Base-by-base conservation (phyloP, 371 early-diverging fungal species). In the Blakeslea trispora region DNA sequence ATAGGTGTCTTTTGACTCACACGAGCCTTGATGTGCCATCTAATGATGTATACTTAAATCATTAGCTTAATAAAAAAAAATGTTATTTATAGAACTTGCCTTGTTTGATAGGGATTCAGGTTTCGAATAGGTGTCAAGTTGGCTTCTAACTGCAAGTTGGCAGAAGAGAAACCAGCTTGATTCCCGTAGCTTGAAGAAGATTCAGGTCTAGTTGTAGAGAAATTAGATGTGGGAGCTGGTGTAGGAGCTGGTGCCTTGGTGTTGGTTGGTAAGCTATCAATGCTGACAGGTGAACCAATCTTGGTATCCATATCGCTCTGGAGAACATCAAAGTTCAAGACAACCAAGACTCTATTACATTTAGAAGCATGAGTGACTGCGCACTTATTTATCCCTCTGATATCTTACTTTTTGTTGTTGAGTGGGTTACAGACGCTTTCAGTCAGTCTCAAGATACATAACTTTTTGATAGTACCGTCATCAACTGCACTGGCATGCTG, bases 11-110 rank as follows among this genome's bases (percentile, higher is more conserved):
- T 98, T 51, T 82, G 74, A 18, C 88, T 82, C 15, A 93, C 91
- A 32, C 94, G 85, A 0, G 93, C 99, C 55, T 86, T 81, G 67
- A 98, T 96, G 10, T 93, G 94, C 96, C 96, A 96, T 62, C 84
- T 74, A 44, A 19, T 7, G 17, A 19, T 5, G 45, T 11, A 13
- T 28, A 40, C 21, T 44, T 35, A 8, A 18, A 44, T 14, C 32
- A 32, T 10, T 21, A 28, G 0, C 22, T 23, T 57, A 18, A n/a
- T n/a, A n/a, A n/a, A n/a, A n/a, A n/a, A n/a, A n/a, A n/a, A n/a
- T n/a, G n/a, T n/a, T n/a, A n/a, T 28, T 28, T 7, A 5, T 28
- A 5, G 6, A 15, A 6, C n/a, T 50, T 70, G 85, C 85, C 77
- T 87, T 77, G 85, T 88, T 46, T 90, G 90, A 68, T 91, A 93